A percentile compares a stretch with the other conserved stretches of the same genome.
Evolutionary conservation across 176 grass and related monocot genomes (phyloP).

Genomic region (Neostapfia colusana): DNA sequence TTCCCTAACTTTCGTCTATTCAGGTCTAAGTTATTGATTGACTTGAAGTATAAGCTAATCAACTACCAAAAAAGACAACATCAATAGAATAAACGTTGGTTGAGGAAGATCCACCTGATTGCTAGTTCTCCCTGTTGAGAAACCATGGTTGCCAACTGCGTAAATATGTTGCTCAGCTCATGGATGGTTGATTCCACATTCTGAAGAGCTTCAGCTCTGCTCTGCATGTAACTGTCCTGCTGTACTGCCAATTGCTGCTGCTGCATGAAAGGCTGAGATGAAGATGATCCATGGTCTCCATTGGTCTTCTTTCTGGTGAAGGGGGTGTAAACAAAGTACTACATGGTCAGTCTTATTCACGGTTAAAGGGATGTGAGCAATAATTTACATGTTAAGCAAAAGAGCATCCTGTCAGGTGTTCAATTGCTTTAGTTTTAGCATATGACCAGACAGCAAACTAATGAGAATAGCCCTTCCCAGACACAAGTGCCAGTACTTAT

Average conservation of each 20-base stretch:
- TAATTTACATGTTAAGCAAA: background rate
- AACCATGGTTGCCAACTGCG: conserved; percentile 95
- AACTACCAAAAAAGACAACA: conserved; percentile 1
- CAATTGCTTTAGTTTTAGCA: background rate
- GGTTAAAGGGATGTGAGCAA: background rate
- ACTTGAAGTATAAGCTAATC: background rate
- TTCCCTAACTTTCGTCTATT: background rate
- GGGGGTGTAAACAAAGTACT: conserved; percentile 16
- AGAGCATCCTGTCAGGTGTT: background rate
- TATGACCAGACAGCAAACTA: background rate
- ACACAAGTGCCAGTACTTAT: background rate
- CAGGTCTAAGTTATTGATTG: background rate
- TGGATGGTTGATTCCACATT: conserved; percentile 99
- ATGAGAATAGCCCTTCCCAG: background rate
- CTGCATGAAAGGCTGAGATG: conserved; percentile 74
- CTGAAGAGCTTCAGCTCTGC: conserved; percentile 94
- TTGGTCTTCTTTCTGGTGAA: conserved; percentile 81
- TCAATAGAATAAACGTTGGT: background rate
- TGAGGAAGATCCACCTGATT: conserved; percentile 60
- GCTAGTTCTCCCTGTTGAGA: conserved; percentile 91
- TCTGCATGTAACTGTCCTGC: conserved; percentile 96
- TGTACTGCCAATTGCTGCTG: conserved; percentile 82
- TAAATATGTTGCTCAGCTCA: conserved; percentile 94
- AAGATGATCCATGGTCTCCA: conserved; percentile 66
- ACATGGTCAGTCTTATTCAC: background rate